A percentile compares a stretch with the other conserved stretches of the same genome.
Evolutionary conservation across 768 basidiomycete species (phyloP).

Genomic region (Serendipita sp.): DNA sequence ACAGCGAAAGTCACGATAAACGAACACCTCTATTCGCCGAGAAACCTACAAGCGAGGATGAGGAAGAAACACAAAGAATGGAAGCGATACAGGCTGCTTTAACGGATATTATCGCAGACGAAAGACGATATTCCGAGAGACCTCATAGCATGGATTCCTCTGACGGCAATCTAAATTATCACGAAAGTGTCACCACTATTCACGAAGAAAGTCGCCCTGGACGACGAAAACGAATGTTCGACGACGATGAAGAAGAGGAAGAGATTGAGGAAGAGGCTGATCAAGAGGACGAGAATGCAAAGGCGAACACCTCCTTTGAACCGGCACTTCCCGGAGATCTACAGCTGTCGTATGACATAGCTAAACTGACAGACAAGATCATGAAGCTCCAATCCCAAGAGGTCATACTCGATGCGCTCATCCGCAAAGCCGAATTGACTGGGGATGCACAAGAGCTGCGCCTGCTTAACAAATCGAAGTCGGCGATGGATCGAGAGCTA

Average conservation of each 20-base stretch:
- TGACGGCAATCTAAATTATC: background rate
- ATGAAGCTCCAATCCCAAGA: slow-evolving; percentile 65
- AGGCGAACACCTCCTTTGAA: slow-evolving; percentile 36
- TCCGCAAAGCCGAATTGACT: slow-evolving; percentile 88
- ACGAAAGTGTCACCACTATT: slow-evolving; percentile 9
- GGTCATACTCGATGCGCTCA: slow-evolving; percentile 66
- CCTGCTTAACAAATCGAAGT: slow-evolving; percentile 66
- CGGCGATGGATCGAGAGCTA: slow-evolving; percentile 65
- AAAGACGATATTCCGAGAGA: slow-evolving; percentile 25
- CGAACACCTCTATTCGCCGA: slow-evolving; percentile 23
- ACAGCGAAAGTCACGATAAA: slow-evolving; percentile 9
- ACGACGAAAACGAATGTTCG: slow-evolving; percentile 14
- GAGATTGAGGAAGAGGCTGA: slow-evolving; percentile 26
- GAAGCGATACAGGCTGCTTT: slow-evolving; percentile 93
- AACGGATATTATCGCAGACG: slow-evolving; percentile 85
- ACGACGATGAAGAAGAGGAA: slow-evolving; percentile 29
- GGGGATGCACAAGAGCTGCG: slow-evolving; percentile 77
- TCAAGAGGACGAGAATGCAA: slow-evolving; percentile 25
- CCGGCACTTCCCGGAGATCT: slow-evolving; percentile 81
- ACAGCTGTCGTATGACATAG: slow-evolving; percentile 74
- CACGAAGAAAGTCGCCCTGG: slow-evolving; percentile 26
- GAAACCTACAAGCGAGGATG: slow-evolving; percentile 24
- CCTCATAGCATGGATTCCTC: slow-evolving; percentile 5
- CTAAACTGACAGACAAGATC: slow-evolving; percentile 59
- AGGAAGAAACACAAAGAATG: slow-evolving; percentile 66